Base-by-base conservation (phyloP, 2,329 filamentous ascomycete species). In the Colletotrichum sp. region DNA sequence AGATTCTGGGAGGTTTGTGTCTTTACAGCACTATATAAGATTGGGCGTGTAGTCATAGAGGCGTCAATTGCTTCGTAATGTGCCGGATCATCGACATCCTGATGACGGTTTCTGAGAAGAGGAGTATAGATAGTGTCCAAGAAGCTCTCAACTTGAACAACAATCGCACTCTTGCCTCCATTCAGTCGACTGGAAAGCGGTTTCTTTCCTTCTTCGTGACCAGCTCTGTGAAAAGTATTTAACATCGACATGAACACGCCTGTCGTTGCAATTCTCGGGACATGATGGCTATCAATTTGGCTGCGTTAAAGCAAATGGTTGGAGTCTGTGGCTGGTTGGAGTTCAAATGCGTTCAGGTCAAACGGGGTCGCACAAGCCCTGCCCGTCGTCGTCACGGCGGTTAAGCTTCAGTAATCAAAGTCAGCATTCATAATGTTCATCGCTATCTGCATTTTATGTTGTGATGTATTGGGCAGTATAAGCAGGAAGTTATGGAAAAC, bases 371-470 rank as follows among this genome's bases (percentile, higher is more conserved):
- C 18, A 49, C 10, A 13, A 21, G 44, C 44, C 0, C 44, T 13
- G 44, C 44, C 3, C 0, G n/a, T n/a, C 44, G 44, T 49, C 3
- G 9, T 21, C 44, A 21, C 10, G 2, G 13, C n/a, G 10, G 0
- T 13, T 4, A 49, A 21, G 0, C 44, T 21, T 49, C 10, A 49
- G 44, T 3, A 21, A 21, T 7, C 44, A 21, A 7, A 21, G 0
- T 4, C 44, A 21, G 9, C n/a, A 21, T 49, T 21, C 2, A 0
- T 3, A 7, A 21, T 13, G n/a, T 6, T 1, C 10, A 49, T 49
- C n/a, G 10, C n/a, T n/a, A 49, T 49, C 1, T 13, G 44, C 44
- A 49, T 3, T 12, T 21, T 10, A 13, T 21, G n/a, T 4, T 49
- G 44, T n/a, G 10, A 49, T 21, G 44, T 21, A 49, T 49, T 12